Evolutionary conservation across 768 basidiomycete genomes (phyloP), one percentile per base, ranked within the genome.

Genomic region (Cystobasidiopsis lactophilus): DNA sequence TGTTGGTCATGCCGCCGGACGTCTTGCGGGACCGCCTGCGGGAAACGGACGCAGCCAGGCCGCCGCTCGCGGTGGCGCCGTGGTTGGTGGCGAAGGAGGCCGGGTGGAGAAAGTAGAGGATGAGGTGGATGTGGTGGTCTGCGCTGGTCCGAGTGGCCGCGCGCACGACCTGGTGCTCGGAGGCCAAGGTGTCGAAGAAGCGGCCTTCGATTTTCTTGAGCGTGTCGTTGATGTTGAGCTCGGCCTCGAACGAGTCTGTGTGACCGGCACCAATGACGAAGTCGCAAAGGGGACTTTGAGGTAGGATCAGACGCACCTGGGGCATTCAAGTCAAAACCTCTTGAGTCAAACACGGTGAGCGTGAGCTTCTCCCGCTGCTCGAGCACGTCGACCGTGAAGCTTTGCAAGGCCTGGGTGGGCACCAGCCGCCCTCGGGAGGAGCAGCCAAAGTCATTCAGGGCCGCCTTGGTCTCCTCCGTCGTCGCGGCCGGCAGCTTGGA

Each of bases 31-130:
- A 10, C 5, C 2, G 3, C 10, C 35, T 24, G 27, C n/a, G n/a
- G 19, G 5, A 24, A 5, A 7, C 46, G 11, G 23, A 23, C 18
- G 24, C 26, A 29, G 9, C n/a, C 24, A 16, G 44, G 40, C 3
- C 21, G 41, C 19, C 19, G 41, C 19, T 21, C n/a, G n/a, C n/a
- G 41, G 9, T 43, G 41, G 7, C 7, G 7, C 41, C 13, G 16
- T 26, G 18, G 41, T 18, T 10, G 19, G 27, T 5, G 1, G 30
- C 5, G 45, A 53, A 24, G 45, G 44, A 46, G 26, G 26, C 26
- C 35, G 52, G 52, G 29, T 53, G 35, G 40, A 53, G n/a, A 35
- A 53, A 40, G 52, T 53, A 53, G 38, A 53, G 30, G 21, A 45
- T 45, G 44, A 53, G 52, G 26, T 53, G 52, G 46, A 53, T 13